Evolutionary conservation across 176 grass and related monocot species (phyloP).

Genomic region (Phoenix dactylifera): DNA sequence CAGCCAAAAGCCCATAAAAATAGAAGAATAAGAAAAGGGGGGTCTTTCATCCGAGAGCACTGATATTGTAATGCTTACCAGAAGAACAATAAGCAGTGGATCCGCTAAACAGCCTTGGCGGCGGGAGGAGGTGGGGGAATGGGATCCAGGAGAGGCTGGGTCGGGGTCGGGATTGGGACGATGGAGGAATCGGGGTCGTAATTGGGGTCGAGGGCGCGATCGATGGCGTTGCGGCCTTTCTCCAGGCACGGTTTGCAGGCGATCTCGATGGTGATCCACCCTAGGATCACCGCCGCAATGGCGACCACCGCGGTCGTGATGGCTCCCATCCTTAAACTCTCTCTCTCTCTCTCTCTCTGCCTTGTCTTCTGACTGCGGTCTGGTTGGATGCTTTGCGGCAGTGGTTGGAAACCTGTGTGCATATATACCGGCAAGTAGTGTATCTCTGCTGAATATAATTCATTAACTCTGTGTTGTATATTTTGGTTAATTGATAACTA

Average conservation of each 20-base stretch:
- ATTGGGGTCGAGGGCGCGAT: constrained; percentile 67
- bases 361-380: not conserved
- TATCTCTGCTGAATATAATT: too few relatives aligned
- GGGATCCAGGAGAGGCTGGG: constrained; percentile 34
- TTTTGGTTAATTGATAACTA: too few relatives aligned
- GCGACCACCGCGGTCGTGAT: constrained; percentile 67
- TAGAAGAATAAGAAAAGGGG: too few relatives aligned
- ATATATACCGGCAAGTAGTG: too few relatives aligned
- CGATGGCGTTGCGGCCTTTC: constrained; percentile 68
- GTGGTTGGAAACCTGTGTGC: too few relatives aligned
- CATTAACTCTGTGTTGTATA: too few relatives aligned
- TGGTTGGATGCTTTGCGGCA: not conserved
- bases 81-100: not conserved
- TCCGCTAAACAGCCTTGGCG: constrained; percentile 26
- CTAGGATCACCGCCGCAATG: constrained; percentile 70
- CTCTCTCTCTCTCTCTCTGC: not conserved
- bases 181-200: constrained; percentile 53
- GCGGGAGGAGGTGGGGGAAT: constrained; percentile 23
- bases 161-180: constrained; percentile 9
- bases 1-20: too few relatives aligned
- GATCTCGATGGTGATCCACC: constrained; percentile 89
- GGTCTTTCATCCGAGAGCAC: not conserved
- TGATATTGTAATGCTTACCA: not conserved
- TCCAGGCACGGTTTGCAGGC: constrained; percentile 93
- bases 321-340: constrained; percentile 37